Base-by-base conservation (phyloP, 805 yeast genomes). In the Isabelozyma gotoi region DNA sequence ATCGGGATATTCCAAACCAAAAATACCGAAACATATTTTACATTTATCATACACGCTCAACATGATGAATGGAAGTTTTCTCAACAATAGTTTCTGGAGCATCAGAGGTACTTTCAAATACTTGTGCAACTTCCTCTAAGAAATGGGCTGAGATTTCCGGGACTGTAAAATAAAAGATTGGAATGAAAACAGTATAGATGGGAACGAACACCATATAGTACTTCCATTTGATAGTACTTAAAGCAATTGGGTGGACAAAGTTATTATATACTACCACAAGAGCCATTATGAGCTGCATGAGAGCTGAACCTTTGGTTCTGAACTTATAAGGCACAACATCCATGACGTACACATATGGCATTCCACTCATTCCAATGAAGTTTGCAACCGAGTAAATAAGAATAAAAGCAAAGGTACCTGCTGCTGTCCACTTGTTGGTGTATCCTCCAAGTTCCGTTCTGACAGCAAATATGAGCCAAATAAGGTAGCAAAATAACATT, bases 331-430 rank as follows among this genome's bases (percentile, higher is more conserved):
- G 67, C 45, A 62, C 51, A 40, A 56, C 44, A 43, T 59, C 63
- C 10, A 62, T 57, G 15, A 52, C 41, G 43, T 55, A 59, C 38
- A 57, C 45, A 46, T 36, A 55, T 3, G 61, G 62, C 41, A 58
- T 50, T 7, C 61, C 61, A 36, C 53, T 58, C 33, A 49, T 40
- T 14, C 62, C 61, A 14, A 55, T 44, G 39, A 56, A 49, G 49
- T 59, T 58, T 14, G 46, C 45, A 14, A 51, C 38, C 42, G 56
- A 57, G 51, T 49, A 57, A 20, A 75, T 47, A 66, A 73, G 75
- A 40, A 76, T 69, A 73, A 76, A 71, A 6, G 75, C 74, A 55
- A 67, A 65, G 27, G 72, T 77, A 47, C 75, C 79, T 44, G 63
- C 60, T 36, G 72, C 74, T 19, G 67, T 54, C 4, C 57, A 18